These are phyloP conservation scores for Neckera pumila DNA, from an alignment of 225 moss, liverwort and hornwort genomes.

Conservation along the genomic window DNA sequence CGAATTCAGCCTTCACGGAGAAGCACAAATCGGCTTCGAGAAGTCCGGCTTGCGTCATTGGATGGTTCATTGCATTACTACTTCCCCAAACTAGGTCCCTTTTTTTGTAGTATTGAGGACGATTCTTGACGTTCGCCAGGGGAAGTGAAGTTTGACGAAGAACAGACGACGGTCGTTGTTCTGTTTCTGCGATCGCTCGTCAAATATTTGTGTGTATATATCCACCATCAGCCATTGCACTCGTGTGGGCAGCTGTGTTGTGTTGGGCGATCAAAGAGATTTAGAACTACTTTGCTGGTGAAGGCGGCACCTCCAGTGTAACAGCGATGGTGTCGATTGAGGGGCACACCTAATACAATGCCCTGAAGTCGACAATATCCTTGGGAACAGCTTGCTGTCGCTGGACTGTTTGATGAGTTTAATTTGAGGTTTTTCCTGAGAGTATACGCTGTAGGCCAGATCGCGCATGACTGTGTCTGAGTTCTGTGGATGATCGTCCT, in stretches of 20 bases:
- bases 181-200: not conserved
- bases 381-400: not conserved
- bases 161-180: not conserved
- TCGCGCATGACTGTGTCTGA: not conserved
- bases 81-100: not conserved
- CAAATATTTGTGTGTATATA: not conserved
- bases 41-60: not conserved
- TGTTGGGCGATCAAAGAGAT: not conserved
- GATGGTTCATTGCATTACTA: not conserved
- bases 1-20: not conserved
- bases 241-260: not conserved
- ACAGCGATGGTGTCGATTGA: not conserved
- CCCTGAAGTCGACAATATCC: not conserved
- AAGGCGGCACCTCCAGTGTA: not conserved
- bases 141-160: not conserved
- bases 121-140: not conserved
- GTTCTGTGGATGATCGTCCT: not conserved
- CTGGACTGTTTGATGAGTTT: not conserved
- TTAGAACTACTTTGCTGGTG: not conserved
- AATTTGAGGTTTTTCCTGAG: not conserved
- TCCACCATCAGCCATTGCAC: not conserved
- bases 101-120: not conserved
- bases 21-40: not conserved
- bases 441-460: not conserved
- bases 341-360: not conserved